Conservation (phyloP, 179 eudicot genomes). For the Silene noctiflora region DNA sequence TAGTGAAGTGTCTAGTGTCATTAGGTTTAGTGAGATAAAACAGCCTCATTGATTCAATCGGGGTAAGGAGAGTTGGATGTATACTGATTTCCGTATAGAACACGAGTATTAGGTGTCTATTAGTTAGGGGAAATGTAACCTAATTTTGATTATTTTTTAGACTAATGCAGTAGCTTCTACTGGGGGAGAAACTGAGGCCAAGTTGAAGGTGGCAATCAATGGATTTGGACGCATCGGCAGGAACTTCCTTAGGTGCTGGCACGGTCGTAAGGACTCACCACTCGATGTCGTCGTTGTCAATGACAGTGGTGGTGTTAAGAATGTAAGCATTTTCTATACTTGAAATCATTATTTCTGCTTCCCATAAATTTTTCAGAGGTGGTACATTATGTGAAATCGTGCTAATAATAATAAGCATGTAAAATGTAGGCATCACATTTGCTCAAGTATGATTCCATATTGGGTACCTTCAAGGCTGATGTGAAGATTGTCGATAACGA, state of each 20-base stretch:
- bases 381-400: background rate
- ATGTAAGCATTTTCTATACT: conserved; percentile 44
- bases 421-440: conserved; percentile 81
- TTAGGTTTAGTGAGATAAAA: background rate
- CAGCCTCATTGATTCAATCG: background rate
- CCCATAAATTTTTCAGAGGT: background rate
- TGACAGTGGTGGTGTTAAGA: conserved; percentile 98
- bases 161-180: conserved; percentile 50
- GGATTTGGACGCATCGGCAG: conserved; percentile 97
- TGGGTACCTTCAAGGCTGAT: conserved; percentile 94
- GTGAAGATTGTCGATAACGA: conserved; percentile 81
- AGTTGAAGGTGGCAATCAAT: conserved; percentile 94
- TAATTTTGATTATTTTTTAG: conserved; percentile 26
- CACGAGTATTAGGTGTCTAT: background rate
- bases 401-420: background rate
- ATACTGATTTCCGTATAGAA: background rate
- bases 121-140: background rate
- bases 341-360: background rate
- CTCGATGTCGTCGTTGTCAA: conserved; percentile 90
- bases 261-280: conserved; percentile 88
- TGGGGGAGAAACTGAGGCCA: conserved; percentile 68
- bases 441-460: conserved; percentile 87
- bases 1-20: background rate
- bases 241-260: conserved; percentile 99
- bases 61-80: background rate